Conservation (phyloP, 1,284 basidiomycete genomes). For the Golubevia pallescens region DNA sequence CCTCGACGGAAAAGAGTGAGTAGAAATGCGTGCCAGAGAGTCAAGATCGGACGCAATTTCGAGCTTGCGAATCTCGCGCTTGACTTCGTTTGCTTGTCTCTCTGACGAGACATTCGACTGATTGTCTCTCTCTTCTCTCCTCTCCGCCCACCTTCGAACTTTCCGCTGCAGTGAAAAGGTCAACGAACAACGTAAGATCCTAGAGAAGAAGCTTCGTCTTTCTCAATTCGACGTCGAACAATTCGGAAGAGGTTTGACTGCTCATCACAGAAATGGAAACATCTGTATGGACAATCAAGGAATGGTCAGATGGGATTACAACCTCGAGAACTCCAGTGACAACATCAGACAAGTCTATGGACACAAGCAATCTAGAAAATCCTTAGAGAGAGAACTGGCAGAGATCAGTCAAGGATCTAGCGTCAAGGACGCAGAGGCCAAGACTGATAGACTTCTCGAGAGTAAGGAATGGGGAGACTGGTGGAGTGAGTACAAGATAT, state of each 20-base stretch:
- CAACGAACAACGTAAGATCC: constrained; percentile 33
- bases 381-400: constrained; percentile 42
- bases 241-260: constrained; percentile 41
- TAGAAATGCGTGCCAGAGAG: background rate
- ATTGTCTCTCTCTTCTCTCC: too few relatives aligned
- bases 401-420: constrained; percentile 28
- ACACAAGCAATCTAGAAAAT: constrained; percentile 25
- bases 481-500: background rate
- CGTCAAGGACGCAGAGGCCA: constrained; percentile 17
- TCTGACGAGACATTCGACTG: too few relatives aligned
- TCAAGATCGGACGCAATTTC: too few relatives aligned
- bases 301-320: constrained; percentile 53
- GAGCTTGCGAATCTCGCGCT: too few relatives aligned
- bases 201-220: constrained; percentile 47
- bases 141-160: too few relatives aligned
- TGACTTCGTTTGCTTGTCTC: too few relatives aligned
- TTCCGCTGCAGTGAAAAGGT: constrained; percentile 14
- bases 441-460: constrained; percentile 12
- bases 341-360: constrained; percentile 48
- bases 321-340: constrained; percentile 44
- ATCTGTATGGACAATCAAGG: constrained; percentile 38
- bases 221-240: constrained; percentile 50
- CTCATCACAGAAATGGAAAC: constrained; percentile 46
- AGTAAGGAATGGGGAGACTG: constrained; percentile 15
- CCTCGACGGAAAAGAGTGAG: constrained; percentile 27